These are phyloP conservation scores for Lactarius trivialis DNA, from an alignment of 768 basidiomycete genomes.

Conservation along the genomic window DNA sequence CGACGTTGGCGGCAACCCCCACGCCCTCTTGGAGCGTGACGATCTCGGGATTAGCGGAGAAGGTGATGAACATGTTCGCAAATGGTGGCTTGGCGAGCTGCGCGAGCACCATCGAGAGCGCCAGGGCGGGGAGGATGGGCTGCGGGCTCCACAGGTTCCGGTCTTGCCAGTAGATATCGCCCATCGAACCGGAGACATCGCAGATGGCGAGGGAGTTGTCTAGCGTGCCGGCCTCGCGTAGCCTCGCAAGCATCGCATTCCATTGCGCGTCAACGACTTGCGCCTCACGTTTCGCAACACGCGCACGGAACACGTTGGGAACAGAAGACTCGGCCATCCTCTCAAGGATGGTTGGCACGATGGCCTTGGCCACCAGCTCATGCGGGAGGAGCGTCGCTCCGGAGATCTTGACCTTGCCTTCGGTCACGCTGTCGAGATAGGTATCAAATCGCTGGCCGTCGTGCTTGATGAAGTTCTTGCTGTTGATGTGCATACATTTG, in stretches of 20 bases:
- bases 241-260: conserved; percentile 47
- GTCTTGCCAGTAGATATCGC: conserved; percentile 24
- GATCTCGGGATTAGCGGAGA: conserved; percentile 46
- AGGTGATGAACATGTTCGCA: conserved; percentile 60
- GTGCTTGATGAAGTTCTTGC: conserved; percentile 45
- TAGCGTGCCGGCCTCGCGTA: conserved; percentile 49
- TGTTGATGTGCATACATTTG: conserved; percentile 55
- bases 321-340: conserved; percentile 9
- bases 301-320: conserved; percentile 28
- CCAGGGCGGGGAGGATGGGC: conserved; percentile 57
- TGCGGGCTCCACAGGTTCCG: background rate
- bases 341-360: background rate
- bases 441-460: conserved; percentile 52
- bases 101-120: conserved; percentile 61
- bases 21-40: conserved; percentile 41
- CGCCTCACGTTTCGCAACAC: conserved; percentile 31
- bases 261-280: conserved; percentile 61
- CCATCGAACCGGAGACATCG: conserved; percentile 76
- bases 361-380: conserved; percentile 43
- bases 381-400: conserved; percentile 67
- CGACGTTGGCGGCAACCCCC: conserved; percentile 35
- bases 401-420: conserved; percentile 48
- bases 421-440: conserved; percentile 52
- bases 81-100: conserved; percentile 60
- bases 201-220: conserved; percentile 61